Base-by-base conservation (phyloP, 345 rosid species). In the Cochlearia excelsa region DNA sequence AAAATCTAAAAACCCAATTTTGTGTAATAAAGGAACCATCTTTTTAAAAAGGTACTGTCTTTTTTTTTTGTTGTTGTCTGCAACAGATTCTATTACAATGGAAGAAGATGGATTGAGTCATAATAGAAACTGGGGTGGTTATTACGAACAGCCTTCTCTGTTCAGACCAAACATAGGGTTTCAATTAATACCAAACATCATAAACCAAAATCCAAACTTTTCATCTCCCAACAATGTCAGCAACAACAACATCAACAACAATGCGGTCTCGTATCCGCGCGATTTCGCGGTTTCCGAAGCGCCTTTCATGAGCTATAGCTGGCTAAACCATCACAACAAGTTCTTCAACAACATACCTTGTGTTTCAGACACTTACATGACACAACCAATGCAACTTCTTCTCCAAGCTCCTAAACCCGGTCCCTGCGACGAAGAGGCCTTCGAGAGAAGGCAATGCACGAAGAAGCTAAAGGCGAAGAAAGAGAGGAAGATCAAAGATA, bases 121-220 rank as follows among this genome's bases (percentile, higher is more conserved):
- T 49, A 84, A 85, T 74, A 79, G 84, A n/a, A 82, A 82, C 60
- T 85, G 96, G 94, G 23, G 23, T 16, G 96, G 96, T 42, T 90
- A 80, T 65, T 87, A 85, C 78, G 95, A 16, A 16, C 23, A 87
- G 54, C 82, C 84, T 2, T 81, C 80, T 65, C 89, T 81, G 30
- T 87, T 79, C 45, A 87, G 82, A 1, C 86, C 84, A 3, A 85
- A 79, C 63, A 75, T 84, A 4, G 76, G 85, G 74, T 86, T 90
- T 69, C 97, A 90, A 75, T 86, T 88, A 54, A 90, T 71, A 74
- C 88, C 10, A 80, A 84, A 77, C 74, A 68, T 77, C 44, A n/a
- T 54, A 45, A 35, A 90, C 59, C 83, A 84, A 5, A 83, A 82
- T 69, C 84, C 79, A 2, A 78, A 67, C 31, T 58, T 82, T 11